phyloP scores from a whole-genome alignment of 495 filamentous ascomycete genomes.

The Xylaria castorea region DNA sequence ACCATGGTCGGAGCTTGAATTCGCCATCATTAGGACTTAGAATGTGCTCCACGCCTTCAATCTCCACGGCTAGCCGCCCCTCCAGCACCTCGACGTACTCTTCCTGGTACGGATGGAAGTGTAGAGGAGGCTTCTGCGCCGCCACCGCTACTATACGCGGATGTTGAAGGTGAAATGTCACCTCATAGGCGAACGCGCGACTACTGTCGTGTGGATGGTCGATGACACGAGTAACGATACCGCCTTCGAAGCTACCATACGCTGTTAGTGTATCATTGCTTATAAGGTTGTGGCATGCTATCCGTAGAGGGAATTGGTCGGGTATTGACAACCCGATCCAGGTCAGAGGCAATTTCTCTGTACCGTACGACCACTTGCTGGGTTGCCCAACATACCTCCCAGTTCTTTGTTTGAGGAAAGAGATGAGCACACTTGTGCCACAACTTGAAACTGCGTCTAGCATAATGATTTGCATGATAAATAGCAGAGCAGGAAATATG shows the following conservation, averaged over 20 bases:
- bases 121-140: conserved; percentile 51
- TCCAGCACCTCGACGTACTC: conserved; percentile 51
- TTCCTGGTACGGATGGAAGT: conserved; percentile 54
- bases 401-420: neutral
- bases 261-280: neutral
- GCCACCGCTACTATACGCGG: conserved; percentile 41
- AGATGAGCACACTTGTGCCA: neutral
- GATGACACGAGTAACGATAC: conserved; percentile 38
- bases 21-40: conserved; percentile 44
- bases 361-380: neutral
- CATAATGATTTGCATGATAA: neutral
- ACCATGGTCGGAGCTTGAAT: conserved; percentile 45
- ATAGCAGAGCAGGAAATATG: neutral
- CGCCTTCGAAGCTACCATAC: conserved; percentile 39
- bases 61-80: conserved; percentile 46
- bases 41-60: conserved; percentile 44
- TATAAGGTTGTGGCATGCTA: neutral
- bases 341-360: neutral
- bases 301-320: neutral
- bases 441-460: neutral
- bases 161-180: conserved; percentile 44
- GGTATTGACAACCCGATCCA: neutral
- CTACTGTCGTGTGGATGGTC: conserved; percentile 35
- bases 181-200: conserved; percentile 49
- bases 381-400: neutral